Evolutionary conservation across 1,284 basidiomycete species (phyloP).

Genomic region (Microbotryum intermedium): DNA sequence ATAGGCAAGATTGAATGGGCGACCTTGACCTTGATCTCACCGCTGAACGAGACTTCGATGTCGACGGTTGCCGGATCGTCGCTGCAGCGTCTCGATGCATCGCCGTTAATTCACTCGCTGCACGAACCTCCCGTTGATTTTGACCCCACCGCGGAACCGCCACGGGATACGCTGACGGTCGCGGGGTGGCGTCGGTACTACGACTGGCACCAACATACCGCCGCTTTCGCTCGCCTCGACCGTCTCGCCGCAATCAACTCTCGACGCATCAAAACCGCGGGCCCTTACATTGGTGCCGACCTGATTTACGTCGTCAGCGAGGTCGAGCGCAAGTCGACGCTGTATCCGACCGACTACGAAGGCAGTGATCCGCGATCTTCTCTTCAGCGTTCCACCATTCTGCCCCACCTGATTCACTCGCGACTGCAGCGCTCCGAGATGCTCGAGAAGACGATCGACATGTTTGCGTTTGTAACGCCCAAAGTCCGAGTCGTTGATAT

Average conservation of each 20-base stretch:
- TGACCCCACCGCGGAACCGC: constrained; percentile 31
- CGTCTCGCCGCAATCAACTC: constrained; percentile 67
- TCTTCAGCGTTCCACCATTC: constrained; percentile 39
- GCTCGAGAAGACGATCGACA: constrained; percentile 54
- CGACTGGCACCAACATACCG: constrained; percentile 51
- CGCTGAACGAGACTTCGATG: constrained; percentile 42
- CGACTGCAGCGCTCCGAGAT: constrained; percentile 53
- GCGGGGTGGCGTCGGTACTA: constrained; percentile 59
- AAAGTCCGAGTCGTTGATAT: constrained; percentile 68
- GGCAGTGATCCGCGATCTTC: constrained; percentile 40
- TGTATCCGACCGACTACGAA: constrained; percentile 52
- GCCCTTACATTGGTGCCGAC: constrained; percentile 60
- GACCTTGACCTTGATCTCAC: constrained; percentile 55
- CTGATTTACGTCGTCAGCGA: constrained; percentile 46
- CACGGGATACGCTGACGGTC: constrained; percentile 61
- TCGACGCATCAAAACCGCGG: constrained; percentile 53
- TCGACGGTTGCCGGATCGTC: constrained; percentile 51
- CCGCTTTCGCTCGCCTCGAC: constrained; percentile 54
- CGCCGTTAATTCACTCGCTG: constrained; percentile 47
- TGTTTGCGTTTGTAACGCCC: constrained; percentile 78
- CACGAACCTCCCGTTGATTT: constrained; percentile 13
- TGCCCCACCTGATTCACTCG: constrained; percentile 56
- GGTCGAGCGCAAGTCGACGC: constrained; percentile 43
- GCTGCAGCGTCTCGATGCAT: constrained; percentile 54
- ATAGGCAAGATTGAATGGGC: constrained; percentile 49